Evolutionary conservation across 176 grass and related monocot genomes (phyloP).

Genomic region (maize (Zea mays)): DNA sequence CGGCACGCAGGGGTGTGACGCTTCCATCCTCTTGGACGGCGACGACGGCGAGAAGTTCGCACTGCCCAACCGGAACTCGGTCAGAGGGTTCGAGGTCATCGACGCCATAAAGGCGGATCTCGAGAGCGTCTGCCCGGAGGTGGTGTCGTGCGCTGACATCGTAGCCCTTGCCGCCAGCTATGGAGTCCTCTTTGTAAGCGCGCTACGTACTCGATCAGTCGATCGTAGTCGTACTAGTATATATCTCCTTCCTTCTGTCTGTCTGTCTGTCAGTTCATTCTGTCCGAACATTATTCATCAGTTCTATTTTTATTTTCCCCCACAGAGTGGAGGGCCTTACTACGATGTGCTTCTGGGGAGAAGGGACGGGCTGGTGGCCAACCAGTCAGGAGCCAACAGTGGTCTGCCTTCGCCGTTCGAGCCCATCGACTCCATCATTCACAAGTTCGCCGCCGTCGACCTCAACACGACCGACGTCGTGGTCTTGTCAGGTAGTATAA

Average conservation of each 20-base stretch:
- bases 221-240: too few relatives aligned
- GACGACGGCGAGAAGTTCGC: slow-evolving; percentile 53
- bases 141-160: slow-evolving; percentile 76
- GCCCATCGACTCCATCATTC: slow-evolving; percentile 45
- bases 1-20: slow-evolving; percentile 67
- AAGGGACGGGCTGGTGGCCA: slow-evolving; percentile 66
- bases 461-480: slow-evolving; percentile 79
- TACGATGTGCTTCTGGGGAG: slow-evolving; percentile 60
- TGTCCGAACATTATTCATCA: neutral
- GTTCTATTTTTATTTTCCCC: too few relatives aligned
- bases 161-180: slow-evolving; percentile 73
- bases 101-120: slow-evolving; percentile 69
- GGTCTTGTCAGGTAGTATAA: slow-evolving; percentile 61
- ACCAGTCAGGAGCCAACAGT: slow-evolving; percentile 60
- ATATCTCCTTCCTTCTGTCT: too few relatives aligned
- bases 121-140: slow-evolving; percentile 53
- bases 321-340: slow-evolving; percentile 73
- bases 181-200: slow-evolving; percentile 53
- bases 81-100: slow-evolving; percentile 68
- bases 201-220: too few relatives aligned
- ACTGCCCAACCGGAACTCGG: slow-evolving; percentile 47
- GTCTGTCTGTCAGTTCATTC: too few relatives aligned
- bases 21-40: slow-evolving; percentile 66
- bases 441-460: slow-evolving; percentile 56
- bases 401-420: slow-evolving; percentile 61